These are phyloP conservation scores for Mortierella sp. DNA, from an alignment of 371 early-diverging fungal genomes.

Conservation along the genomic window DNA sequence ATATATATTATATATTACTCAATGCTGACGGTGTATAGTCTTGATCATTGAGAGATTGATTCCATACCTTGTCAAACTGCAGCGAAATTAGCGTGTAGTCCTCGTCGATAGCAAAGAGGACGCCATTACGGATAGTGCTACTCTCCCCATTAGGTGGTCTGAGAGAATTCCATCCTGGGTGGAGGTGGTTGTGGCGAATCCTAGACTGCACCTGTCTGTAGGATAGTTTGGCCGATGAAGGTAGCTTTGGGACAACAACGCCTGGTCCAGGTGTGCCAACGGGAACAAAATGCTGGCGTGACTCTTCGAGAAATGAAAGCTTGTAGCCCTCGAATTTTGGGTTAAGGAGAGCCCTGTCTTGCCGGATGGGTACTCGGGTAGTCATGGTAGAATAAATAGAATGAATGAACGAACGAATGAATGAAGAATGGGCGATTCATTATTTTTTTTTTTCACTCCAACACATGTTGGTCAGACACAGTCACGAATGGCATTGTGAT, in stretches of 20 bases:
- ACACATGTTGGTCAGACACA: not conserved
- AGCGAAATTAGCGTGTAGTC: constrained; percentile 58
- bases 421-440: constrained; percentile 1
- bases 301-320: constrained; percentile 64
- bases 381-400: constrained; percentile 22
- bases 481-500: not conserved
- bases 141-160: constrained; percentile 40
- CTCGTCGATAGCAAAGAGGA: constrained; percentile 63
- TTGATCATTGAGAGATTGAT: not conserved
- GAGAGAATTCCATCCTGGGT: constrained; percentile 54
- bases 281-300: constrained; percentile 39
- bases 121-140: constrained; percentile 26
- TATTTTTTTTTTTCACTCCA: constrained; percentile 6
- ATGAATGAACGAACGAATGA: not conserved
- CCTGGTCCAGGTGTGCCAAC: constrained; percentile 52
- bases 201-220: constrained; percentile 77
- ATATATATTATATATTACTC: too few relatives aligned
- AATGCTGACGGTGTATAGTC: too few relatives aligned
- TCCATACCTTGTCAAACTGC: constrained; percentile 62
- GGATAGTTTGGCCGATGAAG: constrained; percentile 56
- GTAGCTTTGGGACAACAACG: constrained; percentile 57
- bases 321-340: constrained; percentile 81
- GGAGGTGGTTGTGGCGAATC: constrained; percentile 77
- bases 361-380: constrained; percentile 51
- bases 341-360: constrained; percentile 64